Percentiles rank a stretch among this genome's conserved stretches.
These are phyloP conservation scores for Sclerospora graminicola DNA, from an alignment of 352 stramenopile species.

Conservation along the genomic window DNA sequence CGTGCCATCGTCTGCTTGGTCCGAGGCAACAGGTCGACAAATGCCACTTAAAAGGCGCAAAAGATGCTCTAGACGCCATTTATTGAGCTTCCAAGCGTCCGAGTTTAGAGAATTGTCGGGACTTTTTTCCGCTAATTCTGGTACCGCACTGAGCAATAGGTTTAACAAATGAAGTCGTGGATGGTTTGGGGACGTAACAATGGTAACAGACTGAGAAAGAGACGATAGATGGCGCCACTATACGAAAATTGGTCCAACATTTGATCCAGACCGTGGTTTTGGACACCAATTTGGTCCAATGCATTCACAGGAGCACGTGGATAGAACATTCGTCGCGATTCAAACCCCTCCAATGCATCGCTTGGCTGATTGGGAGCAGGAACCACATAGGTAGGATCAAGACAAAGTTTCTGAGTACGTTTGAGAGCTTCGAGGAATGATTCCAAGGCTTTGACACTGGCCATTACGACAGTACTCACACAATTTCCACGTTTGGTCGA, in stretches of 20 bases:
- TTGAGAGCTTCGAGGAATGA: constrained; percentile 38
- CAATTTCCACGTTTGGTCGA: constrained; percentile 38
- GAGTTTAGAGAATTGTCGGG: not conserved
- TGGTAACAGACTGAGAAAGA: constrained; percentile 42
- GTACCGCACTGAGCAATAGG: constrained; percentile 26
- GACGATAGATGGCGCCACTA: constrained; percentile 24
- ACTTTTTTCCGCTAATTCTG: constrained; percentile 21
- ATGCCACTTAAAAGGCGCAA: constrained; percentile 26
- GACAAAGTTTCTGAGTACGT: constrained; percentile 14
- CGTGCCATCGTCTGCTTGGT: constrained; percentile 2
- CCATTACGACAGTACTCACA: constrained; percentile 39
- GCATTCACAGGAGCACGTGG: constrained; percentile 19
- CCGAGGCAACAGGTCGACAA: constrained; percentile 13
- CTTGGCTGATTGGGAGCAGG: constrained; percentile 14
- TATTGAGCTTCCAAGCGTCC: constrained; percentile 21
- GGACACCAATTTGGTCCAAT: no score
- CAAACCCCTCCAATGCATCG: constrained; percentile 20
- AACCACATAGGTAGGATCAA: constrained; percentile 40
- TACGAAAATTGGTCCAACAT: constrained; percentile 25
- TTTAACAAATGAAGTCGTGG: constrained; percentile 55
- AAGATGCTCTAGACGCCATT: constrained; percentile 29
- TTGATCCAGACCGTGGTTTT: not conserved
- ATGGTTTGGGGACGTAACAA: constrained; percentile 29
- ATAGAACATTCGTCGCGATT: constrained; percentile 24
- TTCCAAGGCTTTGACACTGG: constrained; percentile 53